Base-by-base conservation (phyloP, 176 grass and related monocot species). In the Tuctoria greenei region DNA sequence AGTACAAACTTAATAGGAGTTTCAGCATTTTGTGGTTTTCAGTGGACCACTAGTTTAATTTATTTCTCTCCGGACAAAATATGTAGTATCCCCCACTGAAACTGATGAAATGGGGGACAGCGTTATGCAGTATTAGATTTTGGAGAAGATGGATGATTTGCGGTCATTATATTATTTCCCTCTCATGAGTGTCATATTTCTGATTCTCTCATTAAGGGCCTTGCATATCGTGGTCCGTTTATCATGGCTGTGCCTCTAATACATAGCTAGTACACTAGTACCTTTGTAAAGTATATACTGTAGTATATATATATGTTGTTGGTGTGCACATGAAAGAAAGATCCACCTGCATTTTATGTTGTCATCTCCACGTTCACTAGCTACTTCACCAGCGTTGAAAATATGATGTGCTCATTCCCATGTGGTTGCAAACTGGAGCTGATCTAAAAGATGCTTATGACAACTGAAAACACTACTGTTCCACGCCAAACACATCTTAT, bases 321-420 rank as follows among this genome's bases (percentile, higher is more conserved):
- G 57, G n/a, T 34, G 18, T 66, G 15, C 23, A 54, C 35, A 83
- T 46, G 45, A 46, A 46, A 61, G 42, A 31, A 31, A 43, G 81
- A 83, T 77, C 65, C 44, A 69, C 64, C 36, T 7, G 8, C 24
- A 78, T 64, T 66, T 63, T 62, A 72, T 84, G 67, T 46, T 51
- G 75, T 58, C 74, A 79, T 84, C 47, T 65, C 59, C 51, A 65
- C 45, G 74, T 7, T 42, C 26, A 56, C n/a, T n/a, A n/a, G n/a
- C n/a, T n/a, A n/a, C n/a, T n/a, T n/a, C n/a, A n/a, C n/a, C n/a
- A n/a, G n/a, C n/a, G n/a, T n/a, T n/a, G n/a, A n/a, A n/a, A n/a
- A n/a, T n/a, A 81, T 62, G 71, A 86, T 86, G 84, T 70, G 77
- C 77, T 86, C 84, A 86, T 64, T 39, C 64, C 62, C 69, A 80